Base-by-base conservation (phyloP, 1,139 yeast species). In the Suhomyces bokatorum region DNA sequence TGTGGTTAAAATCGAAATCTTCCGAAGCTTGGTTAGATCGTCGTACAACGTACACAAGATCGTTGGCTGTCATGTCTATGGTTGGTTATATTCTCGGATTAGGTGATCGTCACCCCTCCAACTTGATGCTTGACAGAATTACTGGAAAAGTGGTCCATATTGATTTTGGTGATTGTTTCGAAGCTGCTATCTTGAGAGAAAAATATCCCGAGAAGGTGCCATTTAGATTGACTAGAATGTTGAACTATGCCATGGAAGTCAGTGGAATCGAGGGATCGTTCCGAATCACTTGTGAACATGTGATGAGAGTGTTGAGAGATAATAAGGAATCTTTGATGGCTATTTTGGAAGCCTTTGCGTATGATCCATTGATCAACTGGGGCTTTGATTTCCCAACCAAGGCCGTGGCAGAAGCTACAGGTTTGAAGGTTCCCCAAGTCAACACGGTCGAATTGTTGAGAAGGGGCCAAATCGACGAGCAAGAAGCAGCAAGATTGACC, bases 161-260 rank as follows among this genome's bases (percentile, higher is more conserved):
- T 67, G 99, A 95, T 75, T 95, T 93, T 66, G 99, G 99, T 55
- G 99, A 95, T 63, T 95, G 99, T 77, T 95, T 95, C 61, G 99
- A 95, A 62, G 97, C 98, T 1, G 99, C 99, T 0, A 90, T 93
- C 44, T 70, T 95, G 50, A 80, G 99, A 56, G 99, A 93, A 55
- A 95, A 93, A 62, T 95, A 87, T 64, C 99, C 99, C 0, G 99
- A 95, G 62, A 91, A 91, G 65, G 99, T 95, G 20, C 99, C 99
- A 12, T 95, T 95, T 71, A 78, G 99, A 64, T 77, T 95, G 50
- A 95, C 99, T 0, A 77, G 99, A 64, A 95, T 95, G 99, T 75
- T 95, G 53, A 90, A 95, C 29, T 91, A 90, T 65, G 99, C 99
- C 0, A 93, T 95, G 98, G 99, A 95, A 64, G 98, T 95, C 6